These are phyloP conservation scores for Arthrinium puccinioides DNA, from an alignment of 2,329 filamentous ascomycete genomes.

Conservation along the genomic window DNA sequence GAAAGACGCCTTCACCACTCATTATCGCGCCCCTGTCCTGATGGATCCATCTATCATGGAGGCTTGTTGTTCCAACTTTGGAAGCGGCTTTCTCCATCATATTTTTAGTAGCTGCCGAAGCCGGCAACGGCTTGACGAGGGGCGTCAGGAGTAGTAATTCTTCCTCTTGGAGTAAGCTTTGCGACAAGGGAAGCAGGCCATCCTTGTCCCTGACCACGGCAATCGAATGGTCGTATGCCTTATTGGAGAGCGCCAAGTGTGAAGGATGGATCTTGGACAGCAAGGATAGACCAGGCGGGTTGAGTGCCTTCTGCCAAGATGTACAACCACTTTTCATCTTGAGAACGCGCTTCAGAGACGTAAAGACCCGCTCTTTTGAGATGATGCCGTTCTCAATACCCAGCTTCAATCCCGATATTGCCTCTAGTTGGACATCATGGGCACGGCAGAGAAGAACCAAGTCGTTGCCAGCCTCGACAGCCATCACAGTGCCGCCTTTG, in stretches of 20 bases:
- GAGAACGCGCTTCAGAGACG: constrained; percentile 72
- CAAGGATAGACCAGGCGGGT: constrained; percentile 70
- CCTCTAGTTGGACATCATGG: constrained; percentile 83
- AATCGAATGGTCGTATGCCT: constrained; percentile 87
- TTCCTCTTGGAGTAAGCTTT: constrained; percentile 74
- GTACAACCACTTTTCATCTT: constrained; percentile 79
- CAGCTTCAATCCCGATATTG: constrained; percentile 80
- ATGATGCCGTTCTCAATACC: constrained; percentile 90
- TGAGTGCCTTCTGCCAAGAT: constrained; percentile 85
- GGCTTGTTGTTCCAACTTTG: constrained; percentile 24
- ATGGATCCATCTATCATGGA: constrained; percentile 51
- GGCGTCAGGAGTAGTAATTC: constrained; percentile 86
- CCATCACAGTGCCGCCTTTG: constrained; percentile 94
- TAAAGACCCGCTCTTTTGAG: constrained; percentile 68
- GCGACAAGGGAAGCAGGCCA: constrained; percentile 72
- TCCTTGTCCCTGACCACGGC: constrained; percentile 89
- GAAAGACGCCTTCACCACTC: constrained; percentile 89
- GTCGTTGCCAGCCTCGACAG: constrained; percentile 92
- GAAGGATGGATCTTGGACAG: constrained; percentile 75
- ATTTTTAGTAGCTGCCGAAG: constrained; percentile 73
- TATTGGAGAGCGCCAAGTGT: constrained; percentile 73
- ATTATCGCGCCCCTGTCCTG: constrained; percentile 61
- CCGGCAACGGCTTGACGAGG: constrained; percentile 84
- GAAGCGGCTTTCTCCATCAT: constrained; percentile 48
- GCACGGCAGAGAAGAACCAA: constrained; percentile 82